These are phyloP conservation scores for Kurtzmaniella quercitrusa DNA, from an alignment of 1,139 yeast genomes.

Conservation along the genomic window DNA sequence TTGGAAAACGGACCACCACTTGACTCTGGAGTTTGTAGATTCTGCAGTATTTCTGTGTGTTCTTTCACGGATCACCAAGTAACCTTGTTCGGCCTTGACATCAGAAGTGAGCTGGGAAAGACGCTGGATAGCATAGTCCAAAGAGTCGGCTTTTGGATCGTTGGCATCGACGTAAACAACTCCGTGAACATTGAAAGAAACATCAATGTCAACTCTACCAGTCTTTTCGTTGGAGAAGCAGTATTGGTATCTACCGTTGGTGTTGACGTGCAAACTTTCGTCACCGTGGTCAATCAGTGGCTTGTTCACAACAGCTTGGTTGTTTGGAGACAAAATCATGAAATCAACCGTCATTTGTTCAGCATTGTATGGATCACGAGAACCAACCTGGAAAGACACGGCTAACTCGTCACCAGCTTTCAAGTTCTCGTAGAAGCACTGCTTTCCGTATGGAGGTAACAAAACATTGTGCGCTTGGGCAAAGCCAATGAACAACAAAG, in stretches of 20 bases:
- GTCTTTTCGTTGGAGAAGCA: constrained; percentile 89
- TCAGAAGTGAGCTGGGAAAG: constrained; percentile 76
- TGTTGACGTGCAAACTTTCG: constrained; percentile 58
- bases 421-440: constrained; percentile 84
- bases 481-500: constrained; percentile 16
- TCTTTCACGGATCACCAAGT: constrained; percentile 93
- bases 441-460: constrained; percentile 79
- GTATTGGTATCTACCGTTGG: constrained; percentile 75
- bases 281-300: constrained; percentile 71
- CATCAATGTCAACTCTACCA: constrained; percentile 75
- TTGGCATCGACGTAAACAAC: constrained; percentile 83
- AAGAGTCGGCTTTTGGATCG: constrained; percentile 75
- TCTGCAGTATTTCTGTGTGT: constrained; percentile 98
- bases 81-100: constrained; percentile 88
- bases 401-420: constrained; percentile 84
- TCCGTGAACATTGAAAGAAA: constrained; percentile 93
- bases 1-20: constrained; percentile 97
- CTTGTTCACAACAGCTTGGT: constrained; percentile 48
- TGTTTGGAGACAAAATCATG: constrained; percentile 55
- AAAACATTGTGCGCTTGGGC: constrained; percentile 72
- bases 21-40: constrained; percentile 92
- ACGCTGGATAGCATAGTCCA: constrained; percentile 81
- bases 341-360: constrained; percentile 81
- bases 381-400: constrained; percentile 90
- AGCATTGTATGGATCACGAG: constrained; percentile 74